Evolutionary conservation across 2,329 filamentous ascomycete species (phyloP).

Genomic region (Epichloe baconii): DNA sequence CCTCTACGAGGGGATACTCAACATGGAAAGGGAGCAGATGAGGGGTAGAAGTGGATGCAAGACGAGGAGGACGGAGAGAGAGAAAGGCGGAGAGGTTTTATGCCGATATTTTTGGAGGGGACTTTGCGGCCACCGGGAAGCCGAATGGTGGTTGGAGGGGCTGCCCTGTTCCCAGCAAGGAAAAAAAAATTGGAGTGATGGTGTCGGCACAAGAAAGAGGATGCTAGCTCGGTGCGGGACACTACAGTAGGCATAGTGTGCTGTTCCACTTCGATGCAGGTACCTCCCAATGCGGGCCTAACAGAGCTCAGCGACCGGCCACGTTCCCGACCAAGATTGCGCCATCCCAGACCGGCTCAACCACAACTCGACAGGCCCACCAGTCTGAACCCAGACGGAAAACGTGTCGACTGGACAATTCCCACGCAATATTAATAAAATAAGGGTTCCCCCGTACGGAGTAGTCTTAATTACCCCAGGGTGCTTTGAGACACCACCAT

Average conservation of each 20-base stretch:
- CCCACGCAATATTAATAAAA: too few relatives aligned
- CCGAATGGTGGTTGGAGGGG: constrained; percentile 5
- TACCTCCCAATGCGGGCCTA: constrained; percentile 2
- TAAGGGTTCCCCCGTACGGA: not conserved
- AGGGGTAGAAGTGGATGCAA: not conserved
- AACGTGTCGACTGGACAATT: not conserved
- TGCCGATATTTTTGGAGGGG: constrained; percentile 2
- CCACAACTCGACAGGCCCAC: too few relatives aligned
- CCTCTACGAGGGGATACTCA: not conserved
- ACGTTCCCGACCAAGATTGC: constrained; percentile 1
- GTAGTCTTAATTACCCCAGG: not conserved
- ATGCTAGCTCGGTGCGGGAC: not conserved
- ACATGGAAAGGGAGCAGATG: not conserved
- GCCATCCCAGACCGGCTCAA: not conserved
- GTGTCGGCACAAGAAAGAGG: not conserved
- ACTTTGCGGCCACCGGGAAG: not conserved
- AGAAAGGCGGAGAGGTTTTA: constrained; percentile 8
- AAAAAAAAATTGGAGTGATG: not conserved
- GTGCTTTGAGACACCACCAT: too few relatives aligned
- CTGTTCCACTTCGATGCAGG: not conserved
- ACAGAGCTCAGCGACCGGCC: not conserved
- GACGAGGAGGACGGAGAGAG: constrained; percentile 4
- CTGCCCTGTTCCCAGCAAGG: not conserved
- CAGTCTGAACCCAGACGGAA: not conserved
- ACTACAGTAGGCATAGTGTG: not conserved